Percentiles rank a stretch among this genome's conserved stretches.
These are phyloP conservation scores for Botryotinia convoluta DNA, from an alignment of 2,329 filamentous ascomycete genomes.

Conservation along the genomic window DNA sequence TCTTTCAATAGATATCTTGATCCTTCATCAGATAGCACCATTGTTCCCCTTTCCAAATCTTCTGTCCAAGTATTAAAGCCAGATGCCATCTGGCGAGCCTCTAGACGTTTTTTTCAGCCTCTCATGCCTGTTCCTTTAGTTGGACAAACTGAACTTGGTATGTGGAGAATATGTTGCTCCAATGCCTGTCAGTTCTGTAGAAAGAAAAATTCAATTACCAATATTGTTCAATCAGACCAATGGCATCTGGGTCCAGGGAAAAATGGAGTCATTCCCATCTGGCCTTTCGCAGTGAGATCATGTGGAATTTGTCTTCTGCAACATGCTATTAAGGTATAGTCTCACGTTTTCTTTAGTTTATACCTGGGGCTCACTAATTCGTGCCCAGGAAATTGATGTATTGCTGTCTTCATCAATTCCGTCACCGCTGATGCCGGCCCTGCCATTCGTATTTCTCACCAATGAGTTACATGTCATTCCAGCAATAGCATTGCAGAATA, in stretches of 20 bases:
- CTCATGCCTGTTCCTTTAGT: conserved; percentile 67
- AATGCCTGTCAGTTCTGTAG: conserved; percentile 66
- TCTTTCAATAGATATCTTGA: conserved; percentile 61
- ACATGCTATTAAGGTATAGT: conserved; percentile 62
- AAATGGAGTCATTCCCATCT: conserved; percentile 61
- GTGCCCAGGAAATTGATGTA: conserved; percentile 64
- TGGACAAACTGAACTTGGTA: conserved; percentile 65
- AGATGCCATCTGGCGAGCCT: conserved; percentile 68
- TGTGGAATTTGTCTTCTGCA: conserved; percentile 65
- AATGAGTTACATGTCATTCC: conserved; percentile 59
- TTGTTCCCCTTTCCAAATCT: conserved; percentile 41
- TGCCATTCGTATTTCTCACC: conserved; percentile 67
- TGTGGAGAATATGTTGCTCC: conserved; percentile 70
- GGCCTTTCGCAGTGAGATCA: conserved; percentile 65
- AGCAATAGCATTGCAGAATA: conserved; percentile 52
- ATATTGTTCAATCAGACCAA: conserved; percentile 40
- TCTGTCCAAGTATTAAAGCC: conserved; percentile 47
- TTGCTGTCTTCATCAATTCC: conserved; percentile 59
- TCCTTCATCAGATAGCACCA: conserved; percentile 42
- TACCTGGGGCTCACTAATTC: conserved; percentile 30
- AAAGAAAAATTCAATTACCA: conserved; percentile 39
- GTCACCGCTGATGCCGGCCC: conserved; percentile 61
- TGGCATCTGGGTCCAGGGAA: conserved; percentile 62
- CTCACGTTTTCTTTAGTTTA: conserved; percentile 21
- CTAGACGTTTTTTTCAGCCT: conserved; percentile 63